These are phyloP conservation scores for Lachancea sp. DNA, from an alignment of 805 yeast genomes.

Conservation along the genomic window DNA sequence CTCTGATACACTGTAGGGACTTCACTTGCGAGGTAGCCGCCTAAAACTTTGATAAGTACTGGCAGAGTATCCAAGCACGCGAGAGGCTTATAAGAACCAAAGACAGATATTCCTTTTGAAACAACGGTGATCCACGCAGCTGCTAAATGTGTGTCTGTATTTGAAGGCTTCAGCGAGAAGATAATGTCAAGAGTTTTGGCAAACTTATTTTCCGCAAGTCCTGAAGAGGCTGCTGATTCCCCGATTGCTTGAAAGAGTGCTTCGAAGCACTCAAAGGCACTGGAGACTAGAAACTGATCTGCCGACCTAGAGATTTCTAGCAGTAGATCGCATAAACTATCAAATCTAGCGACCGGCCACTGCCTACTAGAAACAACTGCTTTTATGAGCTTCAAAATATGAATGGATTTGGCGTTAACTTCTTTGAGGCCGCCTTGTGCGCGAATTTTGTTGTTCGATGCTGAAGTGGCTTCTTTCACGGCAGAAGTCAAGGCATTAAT, in stretches of 20 bases:
- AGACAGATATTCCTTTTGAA: conserved; percentile 67
- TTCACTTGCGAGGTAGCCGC: conserved; percentile 64
- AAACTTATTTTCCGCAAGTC: conserved; percentile 58
- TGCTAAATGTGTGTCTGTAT: conserved; percentile 76
- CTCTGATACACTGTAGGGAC: conserved; percentile 57
- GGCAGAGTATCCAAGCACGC: conserved; percentile 54
- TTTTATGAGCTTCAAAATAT: conserved; percentile 67
- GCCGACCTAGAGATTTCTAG: conserved; percentile 72
- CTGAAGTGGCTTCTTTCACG: conserved; percentile 35
- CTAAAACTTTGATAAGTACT: conserved; percentile 46
- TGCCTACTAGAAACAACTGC: conserved; percentile 64
- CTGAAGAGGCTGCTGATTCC: conserved; percentile 45
- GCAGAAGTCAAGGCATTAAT: conserved; percentile 47
- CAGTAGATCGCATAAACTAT: conserved; percentile 66
- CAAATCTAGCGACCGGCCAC: conserved; percentile 75
- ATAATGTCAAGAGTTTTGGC: conserved; percentile 60
- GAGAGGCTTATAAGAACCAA: conserved; percentile 45
- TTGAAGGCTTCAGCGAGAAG: conserved; percentile 72
- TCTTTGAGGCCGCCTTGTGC: conserved; percentile 41
- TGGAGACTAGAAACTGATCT: conserved; percentile 76
- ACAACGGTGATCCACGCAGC: conserved; percentile 95
- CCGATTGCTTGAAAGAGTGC: conserved; percentile 49
- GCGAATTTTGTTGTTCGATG: conserved; percentile 32
- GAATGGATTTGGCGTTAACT: conserved; percentile 55
- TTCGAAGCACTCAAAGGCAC: conserved; percentile 80